These are phyloP conservation scores for Saccharomyces pastorianus DNA, from an alignment of 1,139 yeast genomes.

Conservation along the genomic window DNA sequence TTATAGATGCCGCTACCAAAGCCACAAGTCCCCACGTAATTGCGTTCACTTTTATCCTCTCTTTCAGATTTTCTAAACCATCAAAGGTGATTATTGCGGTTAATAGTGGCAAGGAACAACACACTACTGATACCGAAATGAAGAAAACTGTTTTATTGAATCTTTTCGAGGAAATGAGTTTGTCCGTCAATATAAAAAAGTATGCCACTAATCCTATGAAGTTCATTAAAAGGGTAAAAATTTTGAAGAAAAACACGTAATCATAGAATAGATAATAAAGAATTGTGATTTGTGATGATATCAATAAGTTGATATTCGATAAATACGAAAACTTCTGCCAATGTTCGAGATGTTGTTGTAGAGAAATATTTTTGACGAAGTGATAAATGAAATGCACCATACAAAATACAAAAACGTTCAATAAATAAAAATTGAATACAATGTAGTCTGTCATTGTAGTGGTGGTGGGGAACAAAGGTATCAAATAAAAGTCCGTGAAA, in stretches of 20 bases:
- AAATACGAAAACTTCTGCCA: conserved; percentile 11
- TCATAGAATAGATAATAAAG: conserved; percentile 63
- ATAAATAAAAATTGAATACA: conserved; percentile 12
- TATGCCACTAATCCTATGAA: neutral
- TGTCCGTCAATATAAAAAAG: neutral
- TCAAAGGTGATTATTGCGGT: neutral
- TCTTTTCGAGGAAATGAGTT: neutral
- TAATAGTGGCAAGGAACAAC: neutral
- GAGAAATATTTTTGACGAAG: conserved; percentile 10
- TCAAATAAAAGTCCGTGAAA: conserved; percentile 13
- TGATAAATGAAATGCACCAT: conserved; percentile 7
- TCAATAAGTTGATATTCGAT: conserved; percentile 9
- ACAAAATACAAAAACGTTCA: conserved; percentile 10
- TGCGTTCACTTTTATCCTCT: neutral
- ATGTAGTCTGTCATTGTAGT: conserved; percentile 18
- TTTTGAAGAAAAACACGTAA: conserved; percentile 35
- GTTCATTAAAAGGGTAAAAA: conserved; percentile 30
- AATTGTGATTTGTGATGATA: conserved; percentile 10
- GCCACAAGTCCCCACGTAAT: neutral
- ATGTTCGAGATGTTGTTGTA: conserved; percentile 3
- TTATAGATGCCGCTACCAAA: neutral
- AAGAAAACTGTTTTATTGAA: neutral
- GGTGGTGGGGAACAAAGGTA: conserved; percentile 13
- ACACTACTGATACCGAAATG: neutral
- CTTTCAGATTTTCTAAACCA: neutral